Conservation (phyloP, 2,329 filamentous ascomycete species). For the Trichoderma sp. region DNA sequence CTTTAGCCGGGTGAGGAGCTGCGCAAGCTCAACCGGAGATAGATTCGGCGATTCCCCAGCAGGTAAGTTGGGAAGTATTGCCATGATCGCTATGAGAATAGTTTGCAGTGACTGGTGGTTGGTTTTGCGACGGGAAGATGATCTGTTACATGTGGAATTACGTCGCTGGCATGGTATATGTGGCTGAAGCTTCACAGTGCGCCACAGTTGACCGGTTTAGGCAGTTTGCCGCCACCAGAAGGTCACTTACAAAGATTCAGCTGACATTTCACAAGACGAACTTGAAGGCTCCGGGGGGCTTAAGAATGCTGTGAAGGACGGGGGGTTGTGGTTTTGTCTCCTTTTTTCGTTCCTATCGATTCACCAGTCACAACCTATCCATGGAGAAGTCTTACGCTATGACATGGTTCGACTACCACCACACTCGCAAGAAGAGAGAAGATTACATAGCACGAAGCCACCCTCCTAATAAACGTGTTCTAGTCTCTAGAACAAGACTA, state of each 20-base stretch:
- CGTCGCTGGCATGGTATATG: constrained; percentile 17
- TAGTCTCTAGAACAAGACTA: neutral
- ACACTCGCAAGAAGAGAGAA: too few relatives aligned
- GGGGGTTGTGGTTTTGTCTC: too few relatives aligned
- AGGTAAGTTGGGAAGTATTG: neutral
- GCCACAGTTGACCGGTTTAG: constrained; percentile 27
- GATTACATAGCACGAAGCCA: neutral
- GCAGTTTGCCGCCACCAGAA: neutral
- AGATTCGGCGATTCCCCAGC: constrained; percentile 29
- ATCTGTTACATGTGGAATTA: constrained; percentile 13
- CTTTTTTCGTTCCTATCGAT: too few relatives aligned
- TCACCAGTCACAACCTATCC: too few relatives aligned
- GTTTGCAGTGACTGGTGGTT: neutral
- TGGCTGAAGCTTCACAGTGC: constrained; percentile 31
- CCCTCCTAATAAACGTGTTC: neutral
- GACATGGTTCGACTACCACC: too few relatives aligned
- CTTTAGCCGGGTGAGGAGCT: constrained; percentile 67
- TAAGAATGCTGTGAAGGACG: neutral
- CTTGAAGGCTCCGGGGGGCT: neutral
- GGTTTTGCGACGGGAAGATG: constrained; percentile 1
- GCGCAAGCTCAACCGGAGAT: constrained; percentile 54
- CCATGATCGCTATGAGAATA: neutral
- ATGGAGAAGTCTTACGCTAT: too few relatives aligned
- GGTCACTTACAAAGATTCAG: neutral
- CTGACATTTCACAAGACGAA: neutral